Conservation (phyloP, 2,329 filamentous ascomycete genomes). For the Aspergillus awamori region DNA sequence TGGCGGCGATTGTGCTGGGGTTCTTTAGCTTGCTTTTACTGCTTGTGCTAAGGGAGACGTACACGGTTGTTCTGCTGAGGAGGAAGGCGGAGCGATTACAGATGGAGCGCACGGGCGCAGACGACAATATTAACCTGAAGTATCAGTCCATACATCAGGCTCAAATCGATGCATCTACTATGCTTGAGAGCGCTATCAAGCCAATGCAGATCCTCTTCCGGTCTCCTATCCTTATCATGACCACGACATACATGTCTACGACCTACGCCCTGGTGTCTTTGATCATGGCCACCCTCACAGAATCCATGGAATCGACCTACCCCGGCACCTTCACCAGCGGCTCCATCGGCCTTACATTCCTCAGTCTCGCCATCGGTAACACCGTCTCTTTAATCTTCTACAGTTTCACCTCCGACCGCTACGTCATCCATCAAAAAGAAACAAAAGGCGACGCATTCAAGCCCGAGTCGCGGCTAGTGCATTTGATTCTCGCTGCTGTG, state of each 20-base stretch:
- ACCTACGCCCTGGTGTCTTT: not conserved
- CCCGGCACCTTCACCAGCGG: not conserved
- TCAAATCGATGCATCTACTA: not conserved
- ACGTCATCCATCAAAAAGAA: not conserved
- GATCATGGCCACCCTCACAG: not conserved
- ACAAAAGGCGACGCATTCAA: not conserved
- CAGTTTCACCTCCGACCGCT: constrained; percentile 2
- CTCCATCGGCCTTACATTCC: constrained; percentile 2
- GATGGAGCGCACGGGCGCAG: not conserved
- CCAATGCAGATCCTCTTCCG: not conserved
- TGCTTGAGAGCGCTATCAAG: not conserved
- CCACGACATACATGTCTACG: not conserved
- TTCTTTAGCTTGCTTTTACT: not conserved
- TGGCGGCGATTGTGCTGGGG: not conserved
- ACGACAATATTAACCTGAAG: not conserved
- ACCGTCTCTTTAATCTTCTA: not conserved
- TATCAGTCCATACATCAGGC: not conserved
- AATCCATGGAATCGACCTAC: constrained; percentile 3
- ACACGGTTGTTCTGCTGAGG: not conserved
- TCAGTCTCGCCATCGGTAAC: constrained; percentile 1
- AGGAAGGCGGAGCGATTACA: not conserved
- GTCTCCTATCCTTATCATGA: not conserved
- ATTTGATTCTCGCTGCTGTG: not conserved
- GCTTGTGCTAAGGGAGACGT: not conserved
- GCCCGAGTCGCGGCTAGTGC: not conserved